These are phyloP conservation scores for Rubus parviflorus DNA, from an alignment of 306 rosid genomes.

Conservation along the genomic window DNA sequence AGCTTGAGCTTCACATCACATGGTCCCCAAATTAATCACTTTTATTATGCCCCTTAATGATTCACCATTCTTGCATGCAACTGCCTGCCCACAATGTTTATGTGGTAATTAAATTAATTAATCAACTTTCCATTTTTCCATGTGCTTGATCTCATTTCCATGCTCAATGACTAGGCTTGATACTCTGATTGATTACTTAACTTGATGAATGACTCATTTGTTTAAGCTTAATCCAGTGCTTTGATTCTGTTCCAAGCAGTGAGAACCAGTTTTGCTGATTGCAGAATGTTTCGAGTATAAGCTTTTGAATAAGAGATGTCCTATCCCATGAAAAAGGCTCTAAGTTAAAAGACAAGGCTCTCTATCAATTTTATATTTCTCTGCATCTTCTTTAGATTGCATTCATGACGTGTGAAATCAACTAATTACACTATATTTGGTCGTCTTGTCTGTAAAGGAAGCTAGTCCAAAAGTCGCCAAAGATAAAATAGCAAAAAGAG, in stretches of 20 bases:
- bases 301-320: background rate
- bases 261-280: background rate
- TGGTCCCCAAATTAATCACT: constrained; percentile 18
- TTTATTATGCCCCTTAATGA: constrained; percentile 7
- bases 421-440: constrained; percentile 20
- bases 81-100: background rate
- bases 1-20: constrained; percentile 17
- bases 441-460: background rate
- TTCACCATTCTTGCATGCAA: background rate
- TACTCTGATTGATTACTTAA: background rate
- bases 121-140: background rate
- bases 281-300: background rate
- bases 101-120: background rate
- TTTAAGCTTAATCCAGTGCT: background rate
- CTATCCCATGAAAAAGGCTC: background rate
- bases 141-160: background rate
- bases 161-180: constrained; percentile 5
- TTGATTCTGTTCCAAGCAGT: constrained; percentile 1
- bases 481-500: background rate
- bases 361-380: background rate
- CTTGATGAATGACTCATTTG: background rate
- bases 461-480: constrained; percentile 17
- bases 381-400: constrained; percentile 3
- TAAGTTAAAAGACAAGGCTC: constrained; percentile 2
- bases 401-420: constrained; percentile 17